phyloP scores from a whole-genome alignment of 768 basidiomycete genomes.

The Tricholoma flavovirens region DNA sequence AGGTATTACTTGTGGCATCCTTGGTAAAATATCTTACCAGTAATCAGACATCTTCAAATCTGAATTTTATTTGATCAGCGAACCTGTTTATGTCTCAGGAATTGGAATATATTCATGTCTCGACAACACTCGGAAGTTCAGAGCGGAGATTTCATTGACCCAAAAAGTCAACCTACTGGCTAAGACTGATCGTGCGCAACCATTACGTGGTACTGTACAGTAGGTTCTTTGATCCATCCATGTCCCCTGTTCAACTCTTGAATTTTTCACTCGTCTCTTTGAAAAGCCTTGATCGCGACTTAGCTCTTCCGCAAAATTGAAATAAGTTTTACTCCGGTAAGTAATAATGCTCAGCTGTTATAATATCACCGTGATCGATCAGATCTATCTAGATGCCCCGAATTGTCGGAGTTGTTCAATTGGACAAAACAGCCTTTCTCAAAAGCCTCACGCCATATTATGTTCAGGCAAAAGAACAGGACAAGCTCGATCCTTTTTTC shows the following conservation, averaged over 20 bases:
- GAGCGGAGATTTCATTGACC: neutral
- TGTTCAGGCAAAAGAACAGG: no score
- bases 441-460: no score
- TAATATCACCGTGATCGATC: no score
- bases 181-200: neutral
- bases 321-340: no score
- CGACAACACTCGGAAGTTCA: neutral
- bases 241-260: neutral
- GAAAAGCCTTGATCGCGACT: no score
- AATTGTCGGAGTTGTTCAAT: no score
- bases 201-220: neutral
- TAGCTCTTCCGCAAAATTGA: no score
- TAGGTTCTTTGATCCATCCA: neutral
- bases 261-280: no score
- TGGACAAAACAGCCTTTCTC: no score
- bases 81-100: neutral
- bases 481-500: no score
- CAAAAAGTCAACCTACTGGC: neutral
- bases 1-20: slow-evolving; percentile 1
- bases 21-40: neutral
- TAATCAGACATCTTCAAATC: neutral
- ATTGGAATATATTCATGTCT: neutral
- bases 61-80: neutral
- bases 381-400: no score
- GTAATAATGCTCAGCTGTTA: no score